These are phyloP conservation scores for Obba rivulosa DNA, from an alignment of 768 basidiomycete species.

Conservation along the genomic window DNA sequence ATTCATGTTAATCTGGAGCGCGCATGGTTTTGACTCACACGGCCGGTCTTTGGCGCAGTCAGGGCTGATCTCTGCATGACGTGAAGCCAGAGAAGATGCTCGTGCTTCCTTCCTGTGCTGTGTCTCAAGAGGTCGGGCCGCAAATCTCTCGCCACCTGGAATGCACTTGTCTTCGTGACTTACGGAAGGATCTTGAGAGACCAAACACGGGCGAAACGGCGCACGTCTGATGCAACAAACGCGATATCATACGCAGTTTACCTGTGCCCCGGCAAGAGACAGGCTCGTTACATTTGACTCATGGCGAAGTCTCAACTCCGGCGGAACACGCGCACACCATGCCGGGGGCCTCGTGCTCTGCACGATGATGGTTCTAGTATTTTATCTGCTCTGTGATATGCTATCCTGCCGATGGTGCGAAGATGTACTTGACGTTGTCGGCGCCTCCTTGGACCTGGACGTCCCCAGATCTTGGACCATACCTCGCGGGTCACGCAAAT, in stretches of 20 bases:
- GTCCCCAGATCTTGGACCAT: too few species aligned
- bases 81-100: too few species aligned
- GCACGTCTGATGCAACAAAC: background rate
- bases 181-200: slow-evolving; percentile 3
- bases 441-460: too few species aligned
- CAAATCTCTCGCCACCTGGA: too few species aligned
- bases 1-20: too few species aligned
- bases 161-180: too few species aligned
- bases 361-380: slow-evolving; percentile 15
- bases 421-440: too few species aligned
- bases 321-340: slow-evolving; percentile 10
- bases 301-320: background rate
- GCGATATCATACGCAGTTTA: slow-evolving; percentile 2
- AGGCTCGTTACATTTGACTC: background rate
- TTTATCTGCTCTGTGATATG: slow-evolving; percentile 6
- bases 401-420: background rate
- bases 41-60: too few species aligned
- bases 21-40: too few species aligned
- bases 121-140: too few species aligned
- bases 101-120: too few species aligned
- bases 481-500: background rate
- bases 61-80: too few species aligned
- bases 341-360: slow-evolving; percentile 17
- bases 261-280: background rate
- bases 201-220: background rate